Percentiles rank a stretch among this genome's conserved stretches.
phyloP scores from a whole-genome alignment of 2,329 filamentous ascomycete genomes.

The Penicillium concentricum region DNA sequence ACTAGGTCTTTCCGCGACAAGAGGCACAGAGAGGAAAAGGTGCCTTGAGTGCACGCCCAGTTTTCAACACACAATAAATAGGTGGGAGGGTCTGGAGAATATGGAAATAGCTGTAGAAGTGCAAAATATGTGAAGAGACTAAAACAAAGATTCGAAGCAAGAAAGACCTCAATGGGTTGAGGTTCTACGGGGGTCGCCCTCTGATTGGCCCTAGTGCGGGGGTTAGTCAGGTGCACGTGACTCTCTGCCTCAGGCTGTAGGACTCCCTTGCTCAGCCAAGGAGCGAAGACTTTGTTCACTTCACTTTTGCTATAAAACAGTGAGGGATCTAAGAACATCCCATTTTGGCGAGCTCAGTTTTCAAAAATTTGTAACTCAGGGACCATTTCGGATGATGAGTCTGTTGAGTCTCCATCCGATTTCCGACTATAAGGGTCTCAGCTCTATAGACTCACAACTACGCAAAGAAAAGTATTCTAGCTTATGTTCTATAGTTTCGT shows the following conservation, averaged over 20 bases:
- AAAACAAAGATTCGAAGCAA: constrained; percentile 19
- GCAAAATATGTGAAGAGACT: constrained; percentile 22
- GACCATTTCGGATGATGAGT: background rate
- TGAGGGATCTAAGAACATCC: background rate
- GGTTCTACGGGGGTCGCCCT: constrained; percentile 15
- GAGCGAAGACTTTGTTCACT: background rate
- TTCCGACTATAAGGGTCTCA: background rate
- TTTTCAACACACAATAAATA: constrained; percentile 11
- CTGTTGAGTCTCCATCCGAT: background rate
- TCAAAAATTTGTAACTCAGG: background rate
- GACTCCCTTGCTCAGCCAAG: background rate
- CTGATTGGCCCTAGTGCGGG: constrained; percentile 18
- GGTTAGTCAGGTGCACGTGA: constrained; percentile 16
- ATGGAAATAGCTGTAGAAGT: constrained; percentile 9
- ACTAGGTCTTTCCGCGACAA: constrained; percentile 30
- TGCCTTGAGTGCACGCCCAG: constrained; percentile 27
- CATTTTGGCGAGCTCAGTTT: background rate
- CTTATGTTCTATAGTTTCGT: background rate
- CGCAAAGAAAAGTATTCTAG: background rate
- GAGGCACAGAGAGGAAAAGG: constrained; percentile 33
- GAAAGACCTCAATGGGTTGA: constrained; percentile 19
- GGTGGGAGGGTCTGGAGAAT: constrained; percentile 5
- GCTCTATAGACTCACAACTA: background rate
- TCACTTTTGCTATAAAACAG: background rate
- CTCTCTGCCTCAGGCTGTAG: constrained; percentile 7